phyloP scores from a whole-genome alignment of 2,329 filamentous ascomycete genomes.

The Colletotrichum theobromicola region DNA sequence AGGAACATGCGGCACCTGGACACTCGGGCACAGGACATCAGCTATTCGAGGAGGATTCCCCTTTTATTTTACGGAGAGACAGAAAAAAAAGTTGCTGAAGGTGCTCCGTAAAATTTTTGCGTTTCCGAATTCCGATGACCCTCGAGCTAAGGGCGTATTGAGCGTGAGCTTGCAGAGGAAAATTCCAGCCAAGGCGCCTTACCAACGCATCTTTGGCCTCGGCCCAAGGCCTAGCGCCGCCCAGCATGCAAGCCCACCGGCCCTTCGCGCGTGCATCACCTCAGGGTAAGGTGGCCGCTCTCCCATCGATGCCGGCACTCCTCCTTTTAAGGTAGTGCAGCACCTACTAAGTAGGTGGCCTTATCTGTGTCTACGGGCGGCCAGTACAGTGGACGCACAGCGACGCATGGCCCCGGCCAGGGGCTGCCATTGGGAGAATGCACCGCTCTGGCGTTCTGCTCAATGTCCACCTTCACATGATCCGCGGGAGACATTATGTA shows the following conservation, averaged over 20 bases:
- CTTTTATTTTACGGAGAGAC: not conserved
- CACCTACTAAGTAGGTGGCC: not conserved
- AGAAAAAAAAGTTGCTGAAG: not conserved
- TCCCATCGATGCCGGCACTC: conserved; percentile 7
- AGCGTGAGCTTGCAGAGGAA: conserved; percentile 6
- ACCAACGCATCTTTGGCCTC: not conserved
- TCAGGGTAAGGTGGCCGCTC: not conserved
- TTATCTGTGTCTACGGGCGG: not conserved
- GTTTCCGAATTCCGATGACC: not conserved
- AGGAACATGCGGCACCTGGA: not conserved
- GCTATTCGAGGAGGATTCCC: not conserved
- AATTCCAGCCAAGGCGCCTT: not conserved
- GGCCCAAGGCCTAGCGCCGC: not conserved
- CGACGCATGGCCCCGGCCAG: not conserved
- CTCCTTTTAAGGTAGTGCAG: not conserved
- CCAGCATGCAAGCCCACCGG: not conserved
- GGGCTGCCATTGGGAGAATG: not conserved
- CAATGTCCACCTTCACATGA: conserved; percentile 21
- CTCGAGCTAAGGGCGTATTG: not conserved
- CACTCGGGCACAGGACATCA: not conserved
- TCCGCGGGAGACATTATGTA: not conserved
- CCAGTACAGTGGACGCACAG: not conserved
- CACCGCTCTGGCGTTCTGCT: not conserved
- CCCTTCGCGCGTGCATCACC: not conserved
- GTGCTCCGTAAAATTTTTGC: not conserved